Evolutionary conservation across 1,139 yeast genomes (phyloP).

Genomic region (Sugiyamaella neomexicana): DNA sequence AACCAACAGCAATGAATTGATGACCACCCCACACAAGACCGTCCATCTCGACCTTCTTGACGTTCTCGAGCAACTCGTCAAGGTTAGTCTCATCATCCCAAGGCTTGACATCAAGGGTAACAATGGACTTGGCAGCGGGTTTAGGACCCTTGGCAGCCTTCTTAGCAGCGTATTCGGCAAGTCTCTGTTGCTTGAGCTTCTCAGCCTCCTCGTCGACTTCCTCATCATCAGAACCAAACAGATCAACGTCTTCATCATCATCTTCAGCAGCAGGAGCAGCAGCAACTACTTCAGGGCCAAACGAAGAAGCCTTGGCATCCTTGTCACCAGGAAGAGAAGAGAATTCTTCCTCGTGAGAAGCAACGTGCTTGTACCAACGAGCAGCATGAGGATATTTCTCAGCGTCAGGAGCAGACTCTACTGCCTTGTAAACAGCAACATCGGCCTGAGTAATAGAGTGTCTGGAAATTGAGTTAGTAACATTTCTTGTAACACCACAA

Average conservation of each 20-base stretch:
- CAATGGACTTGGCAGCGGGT: constrained; percentile 97
- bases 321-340: constrained; percentile 45
- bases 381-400: constrained; percentile 88
- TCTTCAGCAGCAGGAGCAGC: constrained; percentile 62
- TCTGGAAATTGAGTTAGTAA: constrained; percentile 10
- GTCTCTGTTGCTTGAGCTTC: constrained; percentile 93
- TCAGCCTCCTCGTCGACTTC: constrained; percentile 97
- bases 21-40: constrained; percentile 99
- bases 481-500: too few species aligned
- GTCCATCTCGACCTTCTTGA: constrained; percentile 78
- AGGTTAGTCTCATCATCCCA: constrained; percentile 99
- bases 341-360: constrained; percentile 85
- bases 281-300: constrained; percentile 74
- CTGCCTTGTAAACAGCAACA: constrained; percentile 88
- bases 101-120: constrained; percentile 97
- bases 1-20: constrained; percentile 96
- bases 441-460: constrained; percentile 80
- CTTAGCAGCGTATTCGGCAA: constrained; percentile 96
- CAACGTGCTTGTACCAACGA: constrained; percentile 99
- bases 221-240: constrained; percentile 92
- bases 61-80: constrained; percentile 82
- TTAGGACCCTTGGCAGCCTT: constrained; percentile 96
- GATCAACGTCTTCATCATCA: constrained; percentile 88
- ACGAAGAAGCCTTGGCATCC: constrained; percentile 38
- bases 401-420: constrained; percentile 57